Evolutionary conservation across 176 grass and related monocot genomes (phyloP), one percentile per base, ranked within the genome.

Genomic region (Musa beccarii): DNA sequence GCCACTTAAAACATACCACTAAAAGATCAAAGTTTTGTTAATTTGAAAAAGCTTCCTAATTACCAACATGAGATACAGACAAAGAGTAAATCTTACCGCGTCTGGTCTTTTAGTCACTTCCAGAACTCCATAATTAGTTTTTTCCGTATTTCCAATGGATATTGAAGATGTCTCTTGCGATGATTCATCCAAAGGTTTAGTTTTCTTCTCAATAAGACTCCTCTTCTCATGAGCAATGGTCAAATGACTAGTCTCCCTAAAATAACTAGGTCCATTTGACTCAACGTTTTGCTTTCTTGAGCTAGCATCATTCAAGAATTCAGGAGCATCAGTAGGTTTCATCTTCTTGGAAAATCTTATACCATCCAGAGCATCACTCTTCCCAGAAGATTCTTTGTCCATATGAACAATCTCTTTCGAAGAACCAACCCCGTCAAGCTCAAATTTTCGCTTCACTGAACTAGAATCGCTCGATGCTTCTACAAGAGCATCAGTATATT

Each of bases 101-200:
- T 80, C 63, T 49, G 52, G 22, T 62, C 61, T 82, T 75, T 54
- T 74, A 51, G 43, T 73, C 49, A 71, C 75, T 73, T 75, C 51
- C 72, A 66, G 49, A 53, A 59, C 29, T 67, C 79, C 66, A 75
- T 52, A 16, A 4, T 24, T 23, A 3, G 73, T 23, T 14, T 69
- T 73, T 50, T 75, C 79, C 53, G 79, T 49, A 23, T 77, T 82
- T 72, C 63, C 52, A 11, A 12, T 23, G 10, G 19, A 69, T 49
- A 71, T 43, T 43, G 34, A 24, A 72, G 43, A 53, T 21, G 67
- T 10, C 6, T 24, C 54, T 34, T 78, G 24, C 64, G 16, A 9
- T 8, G 56, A 53, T 26, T 23, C 21, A 34, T 80, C 69, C 20
- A 63, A 11, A 25, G 9, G 23, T 25, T 73, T 49, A 1, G 52